Percentiles rank a stretch among this genome's conserved stretches.
Conservation (phyloP, 108 stramenopile genomes). For the Nitzschia sp. region DNA sequence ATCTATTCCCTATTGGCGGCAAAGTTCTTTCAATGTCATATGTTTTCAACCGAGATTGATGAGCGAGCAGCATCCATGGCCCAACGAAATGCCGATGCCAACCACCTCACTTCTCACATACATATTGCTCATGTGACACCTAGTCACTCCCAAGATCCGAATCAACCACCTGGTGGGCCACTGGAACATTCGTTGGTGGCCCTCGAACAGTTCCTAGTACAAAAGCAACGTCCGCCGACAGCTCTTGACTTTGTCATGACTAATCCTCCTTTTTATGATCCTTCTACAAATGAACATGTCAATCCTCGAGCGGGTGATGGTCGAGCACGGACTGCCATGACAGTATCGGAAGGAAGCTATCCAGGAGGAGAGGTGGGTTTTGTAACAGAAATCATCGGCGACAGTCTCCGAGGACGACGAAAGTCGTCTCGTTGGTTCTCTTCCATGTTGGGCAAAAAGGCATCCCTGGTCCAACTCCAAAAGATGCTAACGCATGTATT, state of each 20-base stretch:
- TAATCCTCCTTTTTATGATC: slow-evolving; percentile 94
- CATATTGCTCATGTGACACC: slow-evolving; percentile 46
- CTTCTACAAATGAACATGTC: slow-evolving; percentile 17
- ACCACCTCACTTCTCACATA: slow-evolving; percentile 59
- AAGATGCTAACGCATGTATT: slow-evolving; percentile 50
- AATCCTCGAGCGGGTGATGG: slow-evolving; percentile 64
- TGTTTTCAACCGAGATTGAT: slow-evolving; percentile 88
- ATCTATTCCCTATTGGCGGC: slow-evolving; percentile 83
- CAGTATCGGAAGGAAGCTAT: slow-evolving; percentile 66
- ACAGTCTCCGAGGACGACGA: slow-evolving; percentile 33
- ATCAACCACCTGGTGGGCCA: slow-evolving; percentile 29
- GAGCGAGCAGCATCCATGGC: slow-evolving; percentile 71
- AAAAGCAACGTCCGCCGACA: background rate
- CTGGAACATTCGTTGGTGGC: slow-evolving; percentile 8
- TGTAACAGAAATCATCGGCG: slow-evolving; percentile 52
- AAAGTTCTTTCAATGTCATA: slow-evolving; percentile 43
- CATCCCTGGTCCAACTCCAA: slow-evolving; percentile 46
- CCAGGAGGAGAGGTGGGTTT: slow-evolving; percentile 54
- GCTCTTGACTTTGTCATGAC: slow-evolving; percentile 88
- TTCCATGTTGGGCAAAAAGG: slow-evolving; percentile 80
- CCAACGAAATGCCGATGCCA: slow-evolving; percentile 64
- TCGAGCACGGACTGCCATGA: slow-evolving; percentile 68
- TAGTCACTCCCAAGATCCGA: slow-evolving; percentile 21
- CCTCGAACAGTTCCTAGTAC: background rate
- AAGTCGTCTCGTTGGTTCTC: slow-evolving; percentile 67